Base-by-base conservation (phyloP, 2,329 filamentous ascomycete species). In the Penicillium decumbens region DNA sequence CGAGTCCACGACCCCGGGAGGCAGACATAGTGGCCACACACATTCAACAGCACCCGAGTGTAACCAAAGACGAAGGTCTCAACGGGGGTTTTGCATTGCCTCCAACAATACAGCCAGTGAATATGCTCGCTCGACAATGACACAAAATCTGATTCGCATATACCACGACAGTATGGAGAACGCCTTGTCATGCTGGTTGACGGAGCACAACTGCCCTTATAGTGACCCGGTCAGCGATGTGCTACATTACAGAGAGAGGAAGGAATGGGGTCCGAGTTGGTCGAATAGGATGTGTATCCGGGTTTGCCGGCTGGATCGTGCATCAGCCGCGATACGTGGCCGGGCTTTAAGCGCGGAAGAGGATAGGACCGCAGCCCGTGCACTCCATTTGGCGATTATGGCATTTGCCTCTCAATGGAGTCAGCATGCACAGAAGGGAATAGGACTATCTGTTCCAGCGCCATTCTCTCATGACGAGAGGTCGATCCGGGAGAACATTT, bases 141-240 rank as follows among this genome's bases (percentile, higher is more conserved):
- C 63, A 30, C 66, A 68, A 41, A 68, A 67, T 10, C 51, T 75
- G 45, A 62, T 75, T 41, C 70, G 66, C 47, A 71, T 75, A 35
- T 75, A 75, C 50, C 68, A 73, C 49, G 68, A 74, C 54, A 70
- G 69, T 50, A 71, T 75, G 60, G 72, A 73, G 56, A 72, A 73
- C 48, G 72, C 67, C 10, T 59, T 72, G n/a, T 71, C 68, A 10
- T 75, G 69, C 50, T 75, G 69, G 69, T 52, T 72, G 49, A 75
- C 72, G 5, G 72, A 74, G 54, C 65, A 67, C 45, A 75, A 72
- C 23, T 75, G 72, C 50, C 72, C 73, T 3, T 75, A 75, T 55
- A 71, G 65, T 42, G 35, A 53, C 37, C 45, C 57, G 8, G 41
- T 51, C 5, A 48, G 54, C 53, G 30, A 63, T 56, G 27, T 57